Evolutionary conservation across 2,329 filamentous ascomycete genomes (phyloP).

Genomic region (Metarhizium rileyi): DNA sequence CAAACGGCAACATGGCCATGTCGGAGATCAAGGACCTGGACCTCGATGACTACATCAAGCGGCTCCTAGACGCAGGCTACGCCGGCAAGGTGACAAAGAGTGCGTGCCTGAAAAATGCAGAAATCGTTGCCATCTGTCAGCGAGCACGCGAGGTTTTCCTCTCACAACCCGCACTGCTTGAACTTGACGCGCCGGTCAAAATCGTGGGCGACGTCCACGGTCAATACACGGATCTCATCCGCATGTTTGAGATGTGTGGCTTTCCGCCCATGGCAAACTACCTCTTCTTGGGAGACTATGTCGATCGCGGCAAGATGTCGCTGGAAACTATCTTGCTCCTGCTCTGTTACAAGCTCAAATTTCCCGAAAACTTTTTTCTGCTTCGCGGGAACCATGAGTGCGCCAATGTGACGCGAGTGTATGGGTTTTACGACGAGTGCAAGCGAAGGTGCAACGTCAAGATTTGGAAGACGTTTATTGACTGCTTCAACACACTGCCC

Average conservation of each 20-base stretch:
- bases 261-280: constrained; percentile 90
- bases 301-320: constrained; percentile 92
- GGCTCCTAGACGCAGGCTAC: constrained; percentile 88
- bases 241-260: constrained; percentile 98
- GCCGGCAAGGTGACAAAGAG: constrained; percentile 96
- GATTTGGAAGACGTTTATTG: constrained; percentile 95
- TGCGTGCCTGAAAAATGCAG: constrained; percentile 93
- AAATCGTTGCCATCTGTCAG: constrained; percentile 88
- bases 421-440: constrained; percentile 97
- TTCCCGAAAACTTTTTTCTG: constrained; percentile 94
- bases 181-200: constrained; percentile 91
- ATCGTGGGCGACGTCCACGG: constrained; percentile 96
- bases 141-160: constrained; percentile 83
- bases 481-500: constrained; percentile 90
- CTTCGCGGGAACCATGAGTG: constrained; percentile 94
- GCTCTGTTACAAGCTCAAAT: constrained; percentile 95
- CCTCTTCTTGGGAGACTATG: constrained; percentile 90
- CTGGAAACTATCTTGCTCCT: constrained; percentile 88
- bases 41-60: constrained; percentile 93
- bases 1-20: constrained; percentile 60
- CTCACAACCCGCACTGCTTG: constrained; percentile 82
- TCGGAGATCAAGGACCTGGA: constrained; percentile 87
- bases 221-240: constrained; percentile 90
- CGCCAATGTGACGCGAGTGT: constrained; percentile 89
- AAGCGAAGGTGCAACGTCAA: constrained; percentile 95